Percentiles rank a stretch among this genome's conserved stretches.
These are phyloP conservation scores for Copromyces sp. DNA, from an alignment of 495 filamentous ascomycete species.

Conservation along the genomic window DNA sequence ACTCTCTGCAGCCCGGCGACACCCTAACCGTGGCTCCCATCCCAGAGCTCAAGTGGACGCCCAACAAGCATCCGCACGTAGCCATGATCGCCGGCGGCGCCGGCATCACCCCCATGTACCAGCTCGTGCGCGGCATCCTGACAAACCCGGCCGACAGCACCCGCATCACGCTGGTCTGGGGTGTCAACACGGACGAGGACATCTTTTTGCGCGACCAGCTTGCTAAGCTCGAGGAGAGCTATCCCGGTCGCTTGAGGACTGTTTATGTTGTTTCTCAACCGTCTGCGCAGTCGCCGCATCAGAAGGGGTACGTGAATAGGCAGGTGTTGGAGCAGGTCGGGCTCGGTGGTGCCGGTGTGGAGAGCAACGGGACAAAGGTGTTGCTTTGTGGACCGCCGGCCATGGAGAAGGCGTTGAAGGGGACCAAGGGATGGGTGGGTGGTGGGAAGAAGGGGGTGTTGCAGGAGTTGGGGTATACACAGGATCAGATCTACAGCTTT, in stretches of 20 bases:
- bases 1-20: conserved; percentile 51
- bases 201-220: conserved; percentile 49
- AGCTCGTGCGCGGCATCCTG: conserved; percentile 50
- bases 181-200: conserved; percentile 53
- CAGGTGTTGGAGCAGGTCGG: conserved; percentile 44
- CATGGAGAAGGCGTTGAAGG: conserved; percentile 50
- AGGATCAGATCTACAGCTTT: conserved; percentile 47
- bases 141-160: conserved; percentile 51
- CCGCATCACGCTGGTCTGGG: conserved; percentile 53
- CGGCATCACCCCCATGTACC: conserved; percentile 55
- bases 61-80: conserved; percentile 45
- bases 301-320: conserved; percentile 47
- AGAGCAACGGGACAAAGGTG: conserved; percentile 36
- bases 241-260: conserved; percentile 48
- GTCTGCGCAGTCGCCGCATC: conserved; percentile 26
- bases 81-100: conserved; percentile 53
- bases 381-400: conserved; percentile 57
- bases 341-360: conserved; percentile 13
- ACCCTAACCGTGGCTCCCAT: conserved; percentile 44
- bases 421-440: conserved; percentile 18
- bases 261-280: conserved; percentile 50
- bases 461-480: conserved; percentile 40
- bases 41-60: conserved; percentile 42
- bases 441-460: conserved; percentile 31
- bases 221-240: conserved; percentile 38